Base-by-base conservation (phyloP, 257 asterid species). In the Lycium barbarum region DNA sequence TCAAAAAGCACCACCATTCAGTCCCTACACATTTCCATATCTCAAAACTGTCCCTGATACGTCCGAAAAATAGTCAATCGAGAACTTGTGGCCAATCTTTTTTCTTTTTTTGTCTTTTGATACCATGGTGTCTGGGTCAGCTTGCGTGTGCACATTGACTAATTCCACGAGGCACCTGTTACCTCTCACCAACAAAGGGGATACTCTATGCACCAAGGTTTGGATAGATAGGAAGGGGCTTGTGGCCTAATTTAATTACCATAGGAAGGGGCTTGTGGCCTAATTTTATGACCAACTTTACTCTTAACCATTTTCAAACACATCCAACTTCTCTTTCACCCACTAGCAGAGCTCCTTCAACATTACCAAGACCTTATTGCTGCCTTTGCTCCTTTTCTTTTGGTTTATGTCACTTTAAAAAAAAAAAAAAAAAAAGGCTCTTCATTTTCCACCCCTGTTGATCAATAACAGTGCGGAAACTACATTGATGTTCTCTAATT, bases 261-360 rank as follows among this genome's bases (percentile, higher is more conserved):
- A 49, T 68, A 36, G 26, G 78, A 38, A 68, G 53, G 40, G 40
- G 35, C 40, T 17, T 72, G 58, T 45, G 80, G 61, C 81, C 12
- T 26, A 74, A 49, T 74, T 49, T 33, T 47, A 20, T 49, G 11
- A 74, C 43, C 61, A 49, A 20, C 59, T 49, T 6, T 74, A 22
- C 81, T 74, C 38, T 26, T 11, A 76, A 51, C 22, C 35, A 71
- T 18, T 71, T 74, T 35, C 81, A 76, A 76, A 51, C 81, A 71
- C 58, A 76, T 76, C 62, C 63, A 49, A 76, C 81, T 76, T 76
- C n/a, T 38, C 55, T 15, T 74, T 74, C 81, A 47, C 81, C 12
- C 12, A 73, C 81, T 73, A 73, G 81, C 15, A 11, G 61, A 73
- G 40, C 81, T 43, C 62, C 55, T 71, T 71, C 79, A 71, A 71